Base-by-base conservation (phyloP, 2,329 filamentous ascomycete species). In the Ophiostoma sp. region DNA sequence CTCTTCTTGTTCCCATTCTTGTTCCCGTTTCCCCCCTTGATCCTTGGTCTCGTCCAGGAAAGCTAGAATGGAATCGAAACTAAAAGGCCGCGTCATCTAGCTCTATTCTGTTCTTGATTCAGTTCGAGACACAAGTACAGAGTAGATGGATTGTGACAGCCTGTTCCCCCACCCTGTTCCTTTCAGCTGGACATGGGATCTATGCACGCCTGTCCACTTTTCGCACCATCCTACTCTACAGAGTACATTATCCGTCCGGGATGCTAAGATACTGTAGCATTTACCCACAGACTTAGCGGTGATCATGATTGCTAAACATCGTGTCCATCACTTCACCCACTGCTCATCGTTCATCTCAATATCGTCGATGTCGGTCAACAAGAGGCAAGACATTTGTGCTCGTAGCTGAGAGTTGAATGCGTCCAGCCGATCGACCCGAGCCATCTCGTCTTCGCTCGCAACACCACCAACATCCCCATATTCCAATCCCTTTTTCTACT, bases 181-280 rank as follows among this genome's bases (percentile, higher is more conserved):
- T 14, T 63, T 63, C 60, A 63, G 60, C 60, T 63, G 60, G 60
- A 63, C 60, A 63, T 63, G 60, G 60, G 14, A 63, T 42, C 60
- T 16, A 63, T 63, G 60, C 60, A 63, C 60, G 60, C 40, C 38
- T 40, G 9, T 40, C 38, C 55, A 62, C 36, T 62, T 62, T 62
- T 62, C 36, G 4, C 12, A 40, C 36, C 14, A 40, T 40, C 55
- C 55, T 16, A 41, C 38, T 62, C 58, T 11, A 27, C 47, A 8
- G 16, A 0, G 16, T 14, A 11, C 9, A 52, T 5, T 44, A 52
- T 52, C 49, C n/a, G 49, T 9, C 18, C 14, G 18, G 27, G 27
- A 27, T 27, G n/a, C 18, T 27, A n/a, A 55, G 49, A 55, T 55
- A 55, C 49, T 55, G 49, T 55, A 55, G 49, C 18, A 55, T 55